Conservation (phyloP, 371 early-diverging fungal species). For the Synchytrium microbalum region DNA sequence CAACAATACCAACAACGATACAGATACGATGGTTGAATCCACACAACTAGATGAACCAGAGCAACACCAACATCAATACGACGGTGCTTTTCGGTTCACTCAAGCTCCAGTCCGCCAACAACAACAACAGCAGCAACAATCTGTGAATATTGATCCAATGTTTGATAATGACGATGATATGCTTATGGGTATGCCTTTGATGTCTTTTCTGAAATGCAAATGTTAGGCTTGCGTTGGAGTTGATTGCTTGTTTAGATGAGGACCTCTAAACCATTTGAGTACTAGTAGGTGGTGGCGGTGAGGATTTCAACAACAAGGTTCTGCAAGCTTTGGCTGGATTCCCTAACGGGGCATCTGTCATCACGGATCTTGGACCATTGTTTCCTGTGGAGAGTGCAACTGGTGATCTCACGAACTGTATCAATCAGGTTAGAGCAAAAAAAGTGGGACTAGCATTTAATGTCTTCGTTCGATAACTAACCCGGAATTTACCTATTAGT, state of each 20-base stretch:
- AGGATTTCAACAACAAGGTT: neutral
- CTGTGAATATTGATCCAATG: neutral
- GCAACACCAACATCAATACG: neutral
- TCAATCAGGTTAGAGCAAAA: neutral
- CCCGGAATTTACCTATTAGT: neutral
- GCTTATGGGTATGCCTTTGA: too few relatives aligned
- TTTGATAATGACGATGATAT: neutral
- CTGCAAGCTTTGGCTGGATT: neutral
- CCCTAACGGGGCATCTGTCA: neutral
- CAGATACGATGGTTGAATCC: neutral
- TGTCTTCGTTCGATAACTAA: neutral
- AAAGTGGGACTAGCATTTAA: neutral
- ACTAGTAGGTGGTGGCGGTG: too few relatives aligned
- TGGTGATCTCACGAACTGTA: neutral
- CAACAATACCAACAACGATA: neutral
- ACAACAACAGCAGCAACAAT: neutral
- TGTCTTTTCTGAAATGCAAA: too few relatives aligned
- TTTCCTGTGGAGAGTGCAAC: neutral
- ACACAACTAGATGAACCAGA: neutral
- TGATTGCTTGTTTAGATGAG: neutral
- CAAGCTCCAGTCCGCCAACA: neutral
- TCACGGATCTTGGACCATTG: neutral
- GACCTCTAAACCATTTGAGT: neutral
- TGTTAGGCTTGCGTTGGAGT: too few relatives aligned
- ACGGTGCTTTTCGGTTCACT: neutral